phyloP scores from a whole-genome alignment of 352 stramenopile species.

The Phytophthora ramorum region DNA sequence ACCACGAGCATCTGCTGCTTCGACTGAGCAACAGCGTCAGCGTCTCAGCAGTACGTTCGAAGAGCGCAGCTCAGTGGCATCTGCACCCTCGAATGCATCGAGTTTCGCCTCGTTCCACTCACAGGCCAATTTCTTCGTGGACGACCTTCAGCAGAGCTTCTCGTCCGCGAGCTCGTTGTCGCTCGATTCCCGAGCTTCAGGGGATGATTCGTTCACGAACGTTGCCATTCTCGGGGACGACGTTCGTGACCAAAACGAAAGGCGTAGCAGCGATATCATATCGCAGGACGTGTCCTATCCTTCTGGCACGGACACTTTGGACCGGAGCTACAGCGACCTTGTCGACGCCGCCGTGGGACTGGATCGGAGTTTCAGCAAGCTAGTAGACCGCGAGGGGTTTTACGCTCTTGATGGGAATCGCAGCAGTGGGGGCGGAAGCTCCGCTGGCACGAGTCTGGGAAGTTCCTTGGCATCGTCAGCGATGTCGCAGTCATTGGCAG shows the following conservation, averaged over 20 bases:
- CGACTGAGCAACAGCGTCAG: conserved; percentile 8
- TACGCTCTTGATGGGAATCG: conserved; percentile 1
- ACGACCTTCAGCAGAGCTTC: conserved; percentile 35
- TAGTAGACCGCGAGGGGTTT: conserved; percentile 21
- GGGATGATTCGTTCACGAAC: conserved; percentile 38
- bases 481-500: conserved; percentile 22
- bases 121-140: conserved; percentile 45
- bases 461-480: conserved; percentile 24
- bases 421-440: conserved; percentile 7
- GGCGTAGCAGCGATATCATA: conserved; percentile 33
- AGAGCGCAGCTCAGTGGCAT: conserved; percentile 18
- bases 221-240: conserved; percentile 42
- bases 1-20: conserved; percentile 4
- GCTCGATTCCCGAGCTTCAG: conserved; percentile 25
- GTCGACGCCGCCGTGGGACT: conserved; percentile 11
- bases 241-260: conserved; percentile 23
- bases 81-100: conserved; percentile 11
- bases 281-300: conserved; percentile 8
- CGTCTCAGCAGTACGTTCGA: conserved; percentile 32
- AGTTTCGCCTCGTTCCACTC: conserved; percentile 25
- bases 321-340: conserved; percentile 40
- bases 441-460: conserved; percentile 9
- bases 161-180: conserved; percentile 26
- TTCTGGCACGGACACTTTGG: conserved; percentile 10
- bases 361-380: conserved; percentile 28